Base-by-base conservation (phyloP, 1,284 basidiomycete genomes). In the Ustilago esculenta region DNA sequence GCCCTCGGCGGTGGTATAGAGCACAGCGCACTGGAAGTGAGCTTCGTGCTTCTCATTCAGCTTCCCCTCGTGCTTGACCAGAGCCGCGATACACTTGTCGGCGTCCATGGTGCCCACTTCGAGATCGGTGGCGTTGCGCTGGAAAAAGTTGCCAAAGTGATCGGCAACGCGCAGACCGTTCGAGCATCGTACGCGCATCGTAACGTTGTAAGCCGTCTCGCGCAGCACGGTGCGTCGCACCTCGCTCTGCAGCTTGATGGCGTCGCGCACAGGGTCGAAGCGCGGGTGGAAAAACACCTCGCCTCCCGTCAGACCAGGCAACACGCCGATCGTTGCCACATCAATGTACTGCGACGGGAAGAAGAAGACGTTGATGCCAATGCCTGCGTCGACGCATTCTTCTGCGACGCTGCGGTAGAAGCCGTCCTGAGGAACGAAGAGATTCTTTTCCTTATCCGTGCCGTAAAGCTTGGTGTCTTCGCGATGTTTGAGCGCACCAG, bases 211-310 rank as follows among this genome's bases (percentile, higher is more conserved):
- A 0, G 86, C 92, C 11, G 90, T 90, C 67, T 88, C 89, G 18
- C 92, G 87, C 5, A 86, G 84, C 15, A 94, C 76, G 0, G 93
- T 83, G 23, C 92, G 86, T 50, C 85, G 85, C 18, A 98, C 81
- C 77, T 97, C 91, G 20, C 89, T 89, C 23, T 86, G 83, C 11
- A 99, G 81, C 14, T 88, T 85, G 18, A 85, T 80, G 9, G 86
- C 86, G 80, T 97, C 93, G 39, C 90, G 86, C 3, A 84, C 83
- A 0, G 88, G 86, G 55, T 90, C 87, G 82, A 94, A 98, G 30
- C 91, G 88, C 7, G 96, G 95, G 79, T 96, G 91, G 85, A 91
- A 96, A 84, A 90, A 94, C 1, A 95, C 80, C 59, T 96, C 92
- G 17, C 96, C 96, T n/a, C 96, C 96, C 1, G 92, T 94, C 15